phyloP scores from a whole-genome alignment of 192 early-diverging fungal species.

The Mortierella antarctica region DNA sequence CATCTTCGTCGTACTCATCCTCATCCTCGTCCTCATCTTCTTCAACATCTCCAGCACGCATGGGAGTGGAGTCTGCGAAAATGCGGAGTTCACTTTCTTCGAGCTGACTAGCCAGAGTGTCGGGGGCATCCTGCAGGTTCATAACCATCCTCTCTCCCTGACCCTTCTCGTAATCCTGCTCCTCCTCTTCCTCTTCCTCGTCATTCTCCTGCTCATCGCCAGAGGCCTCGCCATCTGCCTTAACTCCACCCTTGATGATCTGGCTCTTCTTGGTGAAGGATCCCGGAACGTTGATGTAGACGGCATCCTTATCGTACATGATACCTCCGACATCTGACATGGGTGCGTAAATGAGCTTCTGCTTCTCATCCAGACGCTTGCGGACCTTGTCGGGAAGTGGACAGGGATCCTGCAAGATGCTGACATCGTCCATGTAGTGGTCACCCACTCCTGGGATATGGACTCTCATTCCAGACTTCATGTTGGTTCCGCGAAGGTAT shows the following conservation, averaged over 20 bases:
- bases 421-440: slow-evolving; percentile 79
- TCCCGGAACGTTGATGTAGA: slow-evolving; percentile 97
- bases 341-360: slow-evolving; percentile 97
- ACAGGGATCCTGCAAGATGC: slow-evolving; percentile 91
- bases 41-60: slow-evolving; percentile 58
- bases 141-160: slow-evolving; percentile 93
- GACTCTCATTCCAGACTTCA: slow-evolving; percentile 87
- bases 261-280: slow-evolving; percentile 74
- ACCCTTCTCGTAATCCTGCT: slow-evolving; percentile 65
- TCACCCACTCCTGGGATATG: slow-evolving; percentile 98
- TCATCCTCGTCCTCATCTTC: slow-evolving; percentile 53
- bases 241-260: slow-evolving; percentile 49
- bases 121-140: slow-evolving; percentile 86
- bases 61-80: slow-evolving; percentile 72
- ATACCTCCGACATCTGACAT: slow-evolving; percentile 99
- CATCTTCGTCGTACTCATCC: slow-evolving; percentile 56
- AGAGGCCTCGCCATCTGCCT: slow-evolving; percentile 45
- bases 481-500: slow-evolving; percentile 94
- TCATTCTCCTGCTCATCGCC: slow-evolving; percentile 38
- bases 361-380: slow-evolving; percentile 90
- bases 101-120: slow-evolving; percentile 79
- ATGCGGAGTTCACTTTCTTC: slow-evolving; percentile 73
- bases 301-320: slow-evolving; percentile 99
- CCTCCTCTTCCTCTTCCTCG: slow-evolving; percentile 52
- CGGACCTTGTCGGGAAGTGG: slow-evolving; percentile 95